A percentile compares a stretch with the other conserved stretches of the same genome.
These are phyloP conservation scores for Yarrowia sp. DNA, from an alignment of 805 yeast species.

Conservation along the genomic window DNA sequence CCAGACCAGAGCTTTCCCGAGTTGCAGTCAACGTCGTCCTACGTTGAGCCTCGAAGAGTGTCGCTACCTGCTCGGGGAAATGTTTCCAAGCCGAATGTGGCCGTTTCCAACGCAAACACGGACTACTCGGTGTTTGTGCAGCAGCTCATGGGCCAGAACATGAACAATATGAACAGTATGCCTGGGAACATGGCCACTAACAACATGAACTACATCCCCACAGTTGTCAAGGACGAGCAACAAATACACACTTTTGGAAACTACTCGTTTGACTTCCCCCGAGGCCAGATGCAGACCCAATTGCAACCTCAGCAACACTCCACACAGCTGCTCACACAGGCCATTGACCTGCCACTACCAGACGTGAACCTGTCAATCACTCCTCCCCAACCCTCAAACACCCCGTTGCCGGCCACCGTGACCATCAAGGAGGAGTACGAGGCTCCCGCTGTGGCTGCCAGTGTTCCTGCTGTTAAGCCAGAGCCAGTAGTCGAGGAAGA, in stretches of 20 bases:
- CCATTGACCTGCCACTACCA: conserved; percentile 19
- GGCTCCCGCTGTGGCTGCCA: neutral
- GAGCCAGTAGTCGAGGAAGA: conserved; percentile 8
- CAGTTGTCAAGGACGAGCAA: neutral
- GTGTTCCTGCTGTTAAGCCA: neutral
- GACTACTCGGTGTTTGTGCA: conserved; percentile 28
- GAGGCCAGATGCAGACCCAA: conserved; percentile 6
- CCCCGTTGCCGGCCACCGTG: conserved; percentile 14
- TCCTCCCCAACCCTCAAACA: conserved; percentile 23
- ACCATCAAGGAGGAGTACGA: conserved; percentile 22
- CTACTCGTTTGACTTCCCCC: conserved; percentile 18
- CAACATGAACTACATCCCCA: neutral
- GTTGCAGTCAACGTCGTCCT: neutral
- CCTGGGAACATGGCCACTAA: neutral
- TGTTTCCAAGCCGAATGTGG: neutral
- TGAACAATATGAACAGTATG: neutral
- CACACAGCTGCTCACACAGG: conserved; percentile 11
- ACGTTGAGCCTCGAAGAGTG: conserved; percentile 26
- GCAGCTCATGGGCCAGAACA: conserved; percentile 9
- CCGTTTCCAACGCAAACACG: neutral
- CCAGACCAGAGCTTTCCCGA: conserved; percentile 15
- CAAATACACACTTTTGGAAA: neutral
- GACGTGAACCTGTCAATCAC: conserved; percentile 30
- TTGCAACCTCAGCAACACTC: conserved; percentile 4
- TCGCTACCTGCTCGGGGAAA: conserved; percentile 14